These are phyloP conservation scores for Euphorbia celastroides DNA, from an alignment of 441 rosid genomes.

Conservation along the genomic window DNA sequence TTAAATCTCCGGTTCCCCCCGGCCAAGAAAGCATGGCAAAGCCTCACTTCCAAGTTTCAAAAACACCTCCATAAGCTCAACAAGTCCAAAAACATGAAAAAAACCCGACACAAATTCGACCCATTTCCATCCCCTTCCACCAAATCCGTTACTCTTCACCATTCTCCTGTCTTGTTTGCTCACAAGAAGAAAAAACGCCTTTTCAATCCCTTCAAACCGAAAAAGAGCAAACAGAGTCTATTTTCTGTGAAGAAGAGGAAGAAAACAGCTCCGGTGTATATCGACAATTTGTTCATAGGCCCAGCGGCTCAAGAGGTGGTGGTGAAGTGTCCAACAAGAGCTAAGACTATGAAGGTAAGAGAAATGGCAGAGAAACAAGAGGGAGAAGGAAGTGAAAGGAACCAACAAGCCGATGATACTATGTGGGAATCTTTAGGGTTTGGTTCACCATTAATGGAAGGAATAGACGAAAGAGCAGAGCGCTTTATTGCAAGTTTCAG, in stretches of 20 bases:
- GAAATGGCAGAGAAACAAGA: slow-evolving; percentile 23
- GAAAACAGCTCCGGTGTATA: slow-evolving; percentile 38
- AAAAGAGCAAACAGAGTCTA: slow-evolving; percentile 3
- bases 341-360: slow-evolving; percentile 2
- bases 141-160: background rate
- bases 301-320: slow-evolving; percentile 16
- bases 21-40: slow-evolving; percentile 70
- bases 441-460: slow-evolving; percentile 42
- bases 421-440: slow-evolving; percentile 56
- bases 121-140: background rate
- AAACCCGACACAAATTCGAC: slow-evolving; percentile 13
- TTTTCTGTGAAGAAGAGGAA: slow-evolving; percentile 30
- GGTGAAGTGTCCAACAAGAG: slow-evolving; percentile 1
- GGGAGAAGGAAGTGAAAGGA: slow-evolving; percentile 15
- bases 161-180: slow-evolving; percentile 14
- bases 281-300: slow-evolving; percentile 49
- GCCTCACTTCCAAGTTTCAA: slow-evolving; percentile 49
- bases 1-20: slow-evolving; percentile 45
- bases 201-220: slow-evolving; percentile 17
- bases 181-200: slow-evolving; percentile 7
- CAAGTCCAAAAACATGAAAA: slow-evolving; percentile 36
- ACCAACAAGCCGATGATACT: slow-evolving; percentile 31
- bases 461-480: slow-evolving; percentile 78
- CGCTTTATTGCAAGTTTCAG: slow-evolving; percentile 57
- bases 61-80: slow-evolving; percentile 40